Evolutionary conservation across 164 flowering plant species (phyloP), one percentile per base, ranked within the genome.

Genomic region (Umbilicus rupestris): DNA sequence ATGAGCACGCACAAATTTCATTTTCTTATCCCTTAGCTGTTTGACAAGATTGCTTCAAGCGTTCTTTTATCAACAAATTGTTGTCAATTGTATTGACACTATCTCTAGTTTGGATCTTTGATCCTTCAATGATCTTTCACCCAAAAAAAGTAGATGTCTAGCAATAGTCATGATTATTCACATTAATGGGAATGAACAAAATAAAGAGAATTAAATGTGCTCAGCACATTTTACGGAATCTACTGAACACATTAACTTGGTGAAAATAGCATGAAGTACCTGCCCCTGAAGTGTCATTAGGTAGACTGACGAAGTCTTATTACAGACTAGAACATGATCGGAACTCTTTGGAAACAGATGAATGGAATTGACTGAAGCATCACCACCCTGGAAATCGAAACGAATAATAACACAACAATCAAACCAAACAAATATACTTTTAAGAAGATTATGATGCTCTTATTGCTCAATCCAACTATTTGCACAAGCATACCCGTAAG

Each of bases 271-370:
- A n/a, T 37, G 28, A 62, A 59, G 37, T 79, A 92, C 99, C 99
- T 95, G 99, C 62, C 99, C 99, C 78, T 92, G 97, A 67, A 89
- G 87, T 35, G 99, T 95, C 97, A 92, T 95, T 68, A 95, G 78
- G 76, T 89, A 87, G 68, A 92, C 80, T 9, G 97, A 87, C 46
- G 98, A 95, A 70, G 99, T 92, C 84, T 87, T 95, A 78, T 92
- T 95, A 70, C 97, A 95, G 8, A 95, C 99, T 70, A 95, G 72
- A 62, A 95, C 79, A 70, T 92, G 97, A 71, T 92, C 98, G 2
- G 88, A 63, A 73, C 81, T 90, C 77, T 95, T 95, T 5, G 99
- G 95, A 81, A 75, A 95, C 60, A 95, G 84, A 83, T 87, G 96
- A 64, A 95, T 88, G 59, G 96, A 90, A 73, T 92, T 90, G 50